phyloP scores from a whole-genome alignment of 805 yeast species.

The Saccharomyces eubayanus region DNA sequence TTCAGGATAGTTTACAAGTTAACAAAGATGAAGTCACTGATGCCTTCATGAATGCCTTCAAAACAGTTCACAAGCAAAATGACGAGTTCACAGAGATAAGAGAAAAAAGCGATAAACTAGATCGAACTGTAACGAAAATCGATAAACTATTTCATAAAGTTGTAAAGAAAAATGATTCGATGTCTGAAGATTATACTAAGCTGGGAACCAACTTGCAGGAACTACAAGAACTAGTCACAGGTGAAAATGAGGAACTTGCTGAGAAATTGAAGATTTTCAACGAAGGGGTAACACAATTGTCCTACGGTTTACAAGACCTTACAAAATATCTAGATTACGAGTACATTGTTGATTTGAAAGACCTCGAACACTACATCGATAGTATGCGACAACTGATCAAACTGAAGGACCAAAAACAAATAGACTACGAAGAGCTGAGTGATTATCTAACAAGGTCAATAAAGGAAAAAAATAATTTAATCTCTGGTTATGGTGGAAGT shows the following conservation, averaged over 20 bases:
- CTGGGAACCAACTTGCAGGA: constrained; percentile 64
- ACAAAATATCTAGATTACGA: constrained; percentile 60
- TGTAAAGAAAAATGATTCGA: constrained; percentile 60
- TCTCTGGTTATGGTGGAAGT: constrained; percentile 44
- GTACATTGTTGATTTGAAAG: constrained; percentile 74
- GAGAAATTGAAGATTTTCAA: constrained; percentile 38
- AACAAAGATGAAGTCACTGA: constrained; percentile 72
- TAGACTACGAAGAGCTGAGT: constrained; percentile 79
- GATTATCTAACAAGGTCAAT: constrained; percentile 70
- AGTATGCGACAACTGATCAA: constrained; percentile 63
- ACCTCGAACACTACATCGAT: constrained; percentile 71
- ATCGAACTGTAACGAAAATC: constrained; percentile 70
- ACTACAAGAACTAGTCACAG: constrained; percentile 50
- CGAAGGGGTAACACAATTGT: constrained; percentile 38
- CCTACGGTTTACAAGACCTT: constrained; percentile 37
- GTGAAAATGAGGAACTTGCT: constrained; percentile 20
- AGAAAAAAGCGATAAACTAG: constrained; percentile 74
- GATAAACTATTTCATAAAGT: constrained; percentile 72
- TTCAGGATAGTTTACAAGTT: constrained; percentile 18
- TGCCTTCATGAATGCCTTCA: constrained; percentile 87
- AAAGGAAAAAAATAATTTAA: constrained; percentile 49
- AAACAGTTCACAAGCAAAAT: constrained; percentile 57
- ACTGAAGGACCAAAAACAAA: constrained; percentile 81
- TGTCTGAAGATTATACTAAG: constrained; percentile 63
- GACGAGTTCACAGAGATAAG: constrained; percentile 77